Evolutionary conservation across 169 alveolate genomes (phyloP), one percentile per base, ranked within the genome.

Genomic region (Plasmodium sp.): DNA sequence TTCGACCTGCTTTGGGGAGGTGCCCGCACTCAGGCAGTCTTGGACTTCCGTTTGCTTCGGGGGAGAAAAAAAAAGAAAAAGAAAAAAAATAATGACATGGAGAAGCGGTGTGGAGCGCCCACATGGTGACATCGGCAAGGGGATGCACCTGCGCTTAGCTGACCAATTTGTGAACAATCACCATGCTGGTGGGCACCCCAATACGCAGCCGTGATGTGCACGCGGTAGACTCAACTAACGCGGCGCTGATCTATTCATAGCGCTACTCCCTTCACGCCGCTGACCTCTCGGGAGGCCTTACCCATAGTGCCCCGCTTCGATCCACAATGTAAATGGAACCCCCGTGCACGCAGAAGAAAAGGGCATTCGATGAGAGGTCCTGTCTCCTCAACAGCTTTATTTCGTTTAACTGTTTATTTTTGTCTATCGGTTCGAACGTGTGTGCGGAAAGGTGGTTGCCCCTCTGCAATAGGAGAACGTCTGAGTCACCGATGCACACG

Each of bases 381-480:
- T 80, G 82, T 67, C 83, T 79, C 72, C 75, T 77, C 82, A 79
- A 67, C 73, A 88, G 6, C 16, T 51, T 88, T 67, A 88, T 79
- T 43, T 88, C 94, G 72, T 79, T 88, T 77, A 80, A 80, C 31
- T 39, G 12, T n/a, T 80, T 45, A n/a, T 88, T 88, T 18, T 4
- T 43, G 43, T 62, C 12, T 4, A 41, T 81, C 3, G 34, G 67
- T 43, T 88, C 83, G 73, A 80, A 88, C 27, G 67, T 39, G 12
- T 88, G 75, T 9, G 80, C 31, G 48, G 72, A 79, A 12, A 88
- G 9, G 72, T 74, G 18, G 6, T 62, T 88, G 41, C 22, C 10
- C 73, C 74, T 88, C 73, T 88, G 94, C 18, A 88, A 12, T 2
- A 88, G 10, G 67, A 88, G 73, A 12, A 88, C n/a, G 84, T 88